These are phyloP conservation scores for Scenedesmus sp. DNA, from an alignment of 163 green algal species.

Conservation along the genomic window DNA sequence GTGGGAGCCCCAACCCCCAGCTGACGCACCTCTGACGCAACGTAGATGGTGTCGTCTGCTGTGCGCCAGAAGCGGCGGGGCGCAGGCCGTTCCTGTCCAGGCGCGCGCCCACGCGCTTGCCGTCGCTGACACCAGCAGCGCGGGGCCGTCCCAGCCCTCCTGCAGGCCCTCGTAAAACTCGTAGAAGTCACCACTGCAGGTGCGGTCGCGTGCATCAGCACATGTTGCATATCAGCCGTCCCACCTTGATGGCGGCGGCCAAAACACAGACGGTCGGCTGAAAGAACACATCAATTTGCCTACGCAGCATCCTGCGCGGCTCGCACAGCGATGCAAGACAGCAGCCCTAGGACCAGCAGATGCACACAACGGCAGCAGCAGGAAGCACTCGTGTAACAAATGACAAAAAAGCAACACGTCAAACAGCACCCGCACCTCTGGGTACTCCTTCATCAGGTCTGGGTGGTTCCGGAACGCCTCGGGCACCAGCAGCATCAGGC, in stretches of 20 bases:
- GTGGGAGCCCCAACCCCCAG: too few relatives aligned
- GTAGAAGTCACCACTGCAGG: slow-evolving; percentile 98
- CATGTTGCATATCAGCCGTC: too few relatives aligned
- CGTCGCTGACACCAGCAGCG: slow-evolving; percentile 97
- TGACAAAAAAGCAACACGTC: not conserved
- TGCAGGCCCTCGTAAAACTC: slow-evolving; percentile 99
- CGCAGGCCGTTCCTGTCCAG: slow-evolving; percentile 99
- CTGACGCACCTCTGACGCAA: slow-evolving; percentile 93
- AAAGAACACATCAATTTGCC: too few relatives aligned
- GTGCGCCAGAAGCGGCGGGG: slow-evolving; percentile 98
- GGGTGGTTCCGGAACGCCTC: slow-evolving; percentile 99
- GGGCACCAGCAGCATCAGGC: slow-evolving; percentile 98
- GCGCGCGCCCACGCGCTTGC: slow-evolving; percentile 87
- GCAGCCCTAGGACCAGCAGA: too few relatives aligned
- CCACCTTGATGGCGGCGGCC: too few relatives aligned
- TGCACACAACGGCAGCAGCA: not conserved
- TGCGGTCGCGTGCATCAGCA: too few relatives aligned
- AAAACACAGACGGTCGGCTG: too few relatives aligned
- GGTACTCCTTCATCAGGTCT: slow-evolving; percentile 94
- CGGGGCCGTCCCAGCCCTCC: slow-evolving; percentile 99
- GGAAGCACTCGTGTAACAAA: not conserved
- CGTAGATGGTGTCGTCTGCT: slow-evolving; percentile 96
- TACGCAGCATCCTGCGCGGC: too few relatives aligned
- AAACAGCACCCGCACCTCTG: slow-evolving; percentile 78
- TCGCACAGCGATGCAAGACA: too few relatives aligned